phyloP scores from a whole-genome alignment of 345 rosid species.

The Eucalyptus dawsonii region DNA sequence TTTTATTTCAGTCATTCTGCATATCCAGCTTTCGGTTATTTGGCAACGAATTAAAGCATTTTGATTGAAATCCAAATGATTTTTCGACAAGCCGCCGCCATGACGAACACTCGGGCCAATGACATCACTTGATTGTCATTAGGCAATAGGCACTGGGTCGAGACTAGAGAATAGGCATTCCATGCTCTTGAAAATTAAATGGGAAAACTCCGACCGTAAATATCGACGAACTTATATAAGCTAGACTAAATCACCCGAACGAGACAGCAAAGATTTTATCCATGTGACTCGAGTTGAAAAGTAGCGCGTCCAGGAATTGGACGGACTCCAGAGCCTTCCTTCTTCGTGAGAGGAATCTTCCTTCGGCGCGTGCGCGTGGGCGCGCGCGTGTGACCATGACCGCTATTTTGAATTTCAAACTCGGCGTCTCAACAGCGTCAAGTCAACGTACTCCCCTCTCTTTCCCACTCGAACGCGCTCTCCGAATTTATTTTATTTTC shows the following conservation, averaged over 20 bases:
- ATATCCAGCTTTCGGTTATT: background rate
- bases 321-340: background rate
- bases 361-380: background rate
- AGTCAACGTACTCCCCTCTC: background rate
- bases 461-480: background rate
- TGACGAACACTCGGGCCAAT: background rate
- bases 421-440: slow-evolving; percentile 3
- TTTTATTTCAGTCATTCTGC: background rate
- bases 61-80: background rate
- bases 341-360: background rate
- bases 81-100: background rate
- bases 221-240: background rate
- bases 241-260: background rate
- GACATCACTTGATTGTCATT: background rate
- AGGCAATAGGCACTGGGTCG: background rate
- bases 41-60: background rate
- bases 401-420: slow-evolving; percentile 16
- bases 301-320: background rate
- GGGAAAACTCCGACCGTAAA: background rate
- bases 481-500: background rate
- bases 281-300: background rate
- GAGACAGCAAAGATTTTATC: background rate
- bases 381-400: background rate
- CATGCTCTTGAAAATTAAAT: background rate
- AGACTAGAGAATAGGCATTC: background rate